phyloP scores from a whole-genome alignment of 306 rosid species.

The Begonia loranthoides region DNA sequence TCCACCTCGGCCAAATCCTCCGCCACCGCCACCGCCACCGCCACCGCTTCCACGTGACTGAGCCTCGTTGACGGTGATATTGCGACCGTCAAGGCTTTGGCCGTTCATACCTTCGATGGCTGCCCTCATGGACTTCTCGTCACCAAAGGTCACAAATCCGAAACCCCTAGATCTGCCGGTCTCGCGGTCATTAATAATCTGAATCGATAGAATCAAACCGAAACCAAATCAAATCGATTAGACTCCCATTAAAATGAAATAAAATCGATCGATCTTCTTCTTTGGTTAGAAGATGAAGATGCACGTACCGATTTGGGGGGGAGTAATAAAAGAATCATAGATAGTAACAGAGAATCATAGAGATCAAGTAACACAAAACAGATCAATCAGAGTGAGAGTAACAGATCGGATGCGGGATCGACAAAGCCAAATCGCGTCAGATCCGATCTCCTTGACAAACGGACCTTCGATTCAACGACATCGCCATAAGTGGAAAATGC shows the following conservation, averaged over 20 bases:
- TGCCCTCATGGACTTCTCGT: conserved; percentile 63
- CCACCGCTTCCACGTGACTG: conserved; percentile 67
- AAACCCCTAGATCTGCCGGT: conserved; percentile 92
- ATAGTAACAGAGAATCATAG: conserved; percentile 33
- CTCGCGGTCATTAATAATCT: conserved; percentile 88
- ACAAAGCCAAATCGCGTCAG: conserved; percentile 43
- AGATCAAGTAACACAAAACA: conserved; percentile 66
- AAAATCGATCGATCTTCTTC: conserved; percentile 81
- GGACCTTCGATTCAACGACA: conserved; percentile 89
- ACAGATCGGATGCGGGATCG: conserved; percentile 38
- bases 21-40: conserved; percentile 29
- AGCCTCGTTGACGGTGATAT: conserved; percentile 85
- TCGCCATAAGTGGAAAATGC: conserved; percentile 57
- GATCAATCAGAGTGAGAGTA: conserved; percentile 32
- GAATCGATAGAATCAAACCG: conserved; percentile 11
- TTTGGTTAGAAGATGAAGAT: conserved; percentile 53
- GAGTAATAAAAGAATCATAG: conserved; percentile 44
- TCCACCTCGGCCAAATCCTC: conserved; percentile 24
- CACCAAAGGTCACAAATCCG: conserved; percentile 71
- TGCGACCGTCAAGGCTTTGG: conserved; percentile 71
- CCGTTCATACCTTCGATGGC: conserved; percentile 94
- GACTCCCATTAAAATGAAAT: background rate
- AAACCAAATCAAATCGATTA: too few species aligned
- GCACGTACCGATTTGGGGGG: conserved; percentile 68
- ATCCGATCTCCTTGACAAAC: conserved; percentile 68